Conservation (phyloP, 1,284 basidiomycete species). For the Puccinia polysora region DNA sequence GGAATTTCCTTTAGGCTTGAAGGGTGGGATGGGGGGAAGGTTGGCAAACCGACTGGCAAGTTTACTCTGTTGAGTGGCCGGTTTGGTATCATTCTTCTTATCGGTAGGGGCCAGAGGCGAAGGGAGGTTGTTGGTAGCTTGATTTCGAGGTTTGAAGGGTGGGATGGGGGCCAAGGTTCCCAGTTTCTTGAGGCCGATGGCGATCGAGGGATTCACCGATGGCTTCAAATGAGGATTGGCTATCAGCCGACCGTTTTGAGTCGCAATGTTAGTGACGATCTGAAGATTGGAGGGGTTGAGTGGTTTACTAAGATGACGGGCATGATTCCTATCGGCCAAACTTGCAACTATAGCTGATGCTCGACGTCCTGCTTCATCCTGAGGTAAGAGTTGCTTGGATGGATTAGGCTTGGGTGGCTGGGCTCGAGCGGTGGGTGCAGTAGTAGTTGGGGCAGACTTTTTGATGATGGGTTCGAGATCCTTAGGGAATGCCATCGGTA, state of each 20-base stretch:
- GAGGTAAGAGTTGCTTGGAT: no score
- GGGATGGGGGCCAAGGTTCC: constrained; percentile 24
- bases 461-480: constrained; percentile 80
- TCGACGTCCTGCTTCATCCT: constrained; percentile 73
- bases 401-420: no score
- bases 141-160: constrained; percentile 33
- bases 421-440: constrained; percentile 57
- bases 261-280: background rate
- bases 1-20: constrained; percentile 62
- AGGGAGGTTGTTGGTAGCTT: background rate
- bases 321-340: constrained; percentile 64
- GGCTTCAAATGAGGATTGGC: constrained; percentile 46
- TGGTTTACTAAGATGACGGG: constrained; percentile 45
- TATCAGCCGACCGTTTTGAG: constrained; percentile 35
- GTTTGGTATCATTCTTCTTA: background rate
- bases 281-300: constrained; percentile 43
- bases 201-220: constrained; percentile 49
- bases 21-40: constrained; percentile 86
- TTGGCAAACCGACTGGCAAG: constrained; percentile 52
- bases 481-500: constrained; percentile 77
- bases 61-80: no score
- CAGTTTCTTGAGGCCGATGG: constrained; percentile 30
- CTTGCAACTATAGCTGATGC: constrained; percentile 66
- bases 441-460: constrained; percentile 47
- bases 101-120: no score